These are phyloP conservation scores for Zanthoxylum bungeanum DNA, from an alignment of 345 rosid genomes.

Conservation along the genomic window DNA sequence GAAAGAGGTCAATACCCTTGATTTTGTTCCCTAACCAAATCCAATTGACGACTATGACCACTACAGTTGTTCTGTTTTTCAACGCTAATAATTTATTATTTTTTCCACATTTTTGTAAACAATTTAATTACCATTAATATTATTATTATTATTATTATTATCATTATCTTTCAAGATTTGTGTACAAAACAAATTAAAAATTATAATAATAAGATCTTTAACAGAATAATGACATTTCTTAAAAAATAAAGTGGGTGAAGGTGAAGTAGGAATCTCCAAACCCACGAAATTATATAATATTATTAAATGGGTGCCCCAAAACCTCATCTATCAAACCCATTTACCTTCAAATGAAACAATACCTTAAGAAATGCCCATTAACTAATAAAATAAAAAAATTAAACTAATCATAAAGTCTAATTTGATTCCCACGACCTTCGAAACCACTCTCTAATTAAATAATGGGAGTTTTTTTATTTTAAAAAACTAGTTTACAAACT, in stretches of 20 bases:
- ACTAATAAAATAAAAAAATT: not conserved
- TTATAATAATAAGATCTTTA: conserved; percentile 2
- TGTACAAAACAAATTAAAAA: not conserved
- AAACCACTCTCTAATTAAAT: conserved; percentile 14
- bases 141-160: too few species aligned
- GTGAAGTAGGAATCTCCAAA: conserved; percentile 29
- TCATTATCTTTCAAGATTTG: conserved; percentile 19
- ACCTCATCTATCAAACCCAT: not conserved
- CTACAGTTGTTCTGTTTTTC: conserved; percentile 14
- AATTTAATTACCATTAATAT: not conserved
- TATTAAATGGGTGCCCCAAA: not conserved
- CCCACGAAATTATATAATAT: conserved; percentile 6
- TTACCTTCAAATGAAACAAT: conserved; percentile 6
- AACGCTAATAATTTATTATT: conserved; percentile 16
- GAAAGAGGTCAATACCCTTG: conserved; percentile 4
- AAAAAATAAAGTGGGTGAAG: conserved; percentile 20
- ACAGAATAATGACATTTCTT: conserved; percentile 13
- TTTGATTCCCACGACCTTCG: conserved; percentile 35
- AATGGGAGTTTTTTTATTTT: too few species aligned
- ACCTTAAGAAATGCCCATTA: conserved; percentile 12
- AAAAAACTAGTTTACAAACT: not conserved
- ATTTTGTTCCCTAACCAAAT: conserved; percentile 26
- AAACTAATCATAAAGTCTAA: conserved; percentile 24
- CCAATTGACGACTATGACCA: conserved; percentile 14
- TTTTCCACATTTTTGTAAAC: not conserved